Evolutionary conservation across 495 filamentous ascomycete species (phyloP).

Genomic region (Lasiosphaeria ovina): DNA sequence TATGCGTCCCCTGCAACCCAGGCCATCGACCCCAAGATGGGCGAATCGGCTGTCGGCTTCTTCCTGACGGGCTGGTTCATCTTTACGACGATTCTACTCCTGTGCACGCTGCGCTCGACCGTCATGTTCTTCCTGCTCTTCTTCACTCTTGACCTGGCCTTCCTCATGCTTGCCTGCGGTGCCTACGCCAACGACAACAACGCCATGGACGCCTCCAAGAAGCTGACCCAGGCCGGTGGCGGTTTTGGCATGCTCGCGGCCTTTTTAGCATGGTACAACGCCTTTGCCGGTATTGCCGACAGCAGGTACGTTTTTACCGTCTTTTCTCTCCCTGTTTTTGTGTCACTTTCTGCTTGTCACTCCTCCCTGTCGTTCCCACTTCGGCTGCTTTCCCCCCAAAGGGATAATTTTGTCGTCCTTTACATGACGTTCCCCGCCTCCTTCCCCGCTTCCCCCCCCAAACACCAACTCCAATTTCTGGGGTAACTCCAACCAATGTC

Average conservation of each 20-base stretch:
- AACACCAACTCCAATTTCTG: conserved; percentile 3
- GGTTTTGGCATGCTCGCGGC: conserved; percentile 85
- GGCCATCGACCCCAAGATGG: conserved; percentile 35
- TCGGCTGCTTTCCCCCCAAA: background rate
- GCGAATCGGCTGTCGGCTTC: conserved; percentile 69
- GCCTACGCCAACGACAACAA: conserved; percentile 55
- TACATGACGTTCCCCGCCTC: no score
- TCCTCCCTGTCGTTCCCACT: background rate
- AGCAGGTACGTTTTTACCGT: conserved; percentile 55
- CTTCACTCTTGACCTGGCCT: conserved; percentile 89
- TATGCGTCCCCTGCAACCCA: conserved; percentile 40
- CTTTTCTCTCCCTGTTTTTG: conserved; percentile 7
- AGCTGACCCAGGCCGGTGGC: conserved; percentile 74
- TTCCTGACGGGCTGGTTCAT: conserved; percentile 97
- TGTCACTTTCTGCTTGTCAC: background rate
- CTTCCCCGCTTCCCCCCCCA: background rate
- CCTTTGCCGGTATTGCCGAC: conserved; percentile 91
- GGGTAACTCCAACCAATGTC: background rate
- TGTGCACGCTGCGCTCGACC: conserved; percentile 90
- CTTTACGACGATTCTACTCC: conserved; percentile 84
- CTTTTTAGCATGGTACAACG: conserved; percentile 96
- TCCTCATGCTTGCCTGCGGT: conserved; percentile 79
- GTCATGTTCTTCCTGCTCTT: conserved; percentile 96
- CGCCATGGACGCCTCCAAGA: conserved; percentile 18
- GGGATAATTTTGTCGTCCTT: no score